Evolutionary conservation across 2,329 filamentous ascomycete species (phyloP).

Genomic region (Penicillium sp.): DNA sequence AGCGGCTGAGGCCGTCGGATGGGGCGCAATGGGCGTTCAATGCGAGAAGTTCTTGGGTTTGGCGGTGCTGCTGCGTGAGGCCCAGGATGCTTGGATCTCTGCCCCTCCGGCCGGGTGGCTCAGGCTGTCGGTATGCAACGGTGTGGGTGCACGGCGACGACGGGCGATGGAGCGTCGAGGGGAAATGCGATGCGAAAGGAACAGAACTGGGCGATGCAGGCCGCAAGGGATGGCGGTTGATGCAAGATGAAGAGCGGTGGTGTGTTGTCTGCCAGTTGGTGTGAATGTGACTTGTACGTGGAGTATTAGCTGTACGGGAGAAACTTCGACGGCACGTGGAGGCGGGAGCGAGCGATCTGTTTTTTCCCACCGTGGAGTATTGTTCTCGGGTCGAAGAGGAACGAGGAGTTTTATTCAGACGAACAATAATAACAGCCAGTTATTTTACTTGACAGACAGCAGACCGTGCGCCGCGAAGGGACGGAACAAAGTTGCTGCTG

Average conservation of each 20-base stretch:
- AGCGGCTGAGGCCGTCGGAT: constrained; percentile 2
- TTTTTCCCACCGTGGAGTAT: not conserved
- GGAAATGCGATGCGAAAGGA: not conserved
- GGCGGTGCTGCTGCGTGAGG: too few relatives aligned
- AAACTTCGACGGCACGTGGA: not conserved
- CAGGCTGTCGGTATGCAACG: not conserved
- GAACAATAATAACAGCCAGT: too few relatives aligned
- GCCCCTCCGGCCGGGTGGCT: constrained; percentile 2
- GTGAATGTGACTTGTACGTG: not conserved
- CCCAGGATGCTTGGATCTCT: constrained; percentile 4
- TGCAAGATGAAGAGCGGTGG: not conserved
- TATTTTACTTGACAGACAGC: not conserved
- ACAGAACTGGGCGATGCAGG: constrained; percentile 2
- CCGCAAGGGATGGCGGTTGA: constrained; percentile 10
- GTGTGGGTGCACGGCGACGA: not conserved
- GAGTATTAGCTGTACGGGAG: too few relatives aligned
- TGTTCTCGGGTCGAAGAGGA: too few relatives aligned
- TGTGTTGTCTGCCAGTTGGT: not conserved
- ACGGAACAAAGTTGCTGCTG: not conserved
- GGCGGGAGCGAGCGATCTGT: not conserved
- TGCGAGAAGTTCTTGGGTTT: not conserved
- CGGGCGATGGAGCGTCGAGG: not conserved
- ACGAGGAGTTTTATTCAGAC: too few relatives aligned
- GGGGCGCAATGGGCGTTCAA: not conserved
- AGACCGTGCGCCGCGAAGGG: not conserved